Evolutionary conservation across 2,329 filamentous ascomycete species (phyloP), one percentile per base, ranked within the genome.

Genomic region (Cordyceps farinosa): DNA sequence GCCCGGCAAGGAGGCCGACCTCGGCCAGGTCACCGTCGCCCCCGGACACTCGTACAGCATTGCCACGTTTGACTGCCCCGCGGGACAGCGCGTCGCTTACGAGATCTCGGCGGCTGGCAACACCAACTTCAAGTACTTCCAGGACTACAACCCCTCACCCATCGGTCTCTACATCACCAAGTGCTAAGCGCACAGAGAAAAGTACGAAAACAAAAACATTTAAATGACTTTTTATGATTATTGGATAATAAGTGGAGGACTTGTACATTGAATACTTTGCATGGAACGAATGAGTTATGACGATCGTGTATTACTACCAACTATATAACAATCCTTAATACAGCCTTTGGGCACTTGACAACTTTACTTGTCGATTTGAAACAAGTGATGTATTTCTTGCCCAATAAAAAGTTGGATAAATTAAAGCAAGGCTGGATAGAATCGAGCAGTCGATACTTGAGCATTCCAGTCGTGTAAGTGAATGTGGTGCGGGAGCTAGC

Each of bases 51-150:
- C 79, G 34, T 85, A 84, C 65, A 74, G 78, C 48, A 77, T 89
- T 55, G 74, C 77, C 8, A 82, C 77, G 9, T 85, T 85, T 69
- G 69, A 74, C 15, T 89, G 87, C 69, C 79, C 81, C 0, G 82
- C 79, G 53, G 84, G 83, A 2, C 59, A 82, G 71, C 76, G 76
- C 22, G 72, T 88, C 22, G 75, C 74, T 2, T 84, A 81, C 67
- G 76, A 84, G 75, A 78, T 89, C 68, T 79, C 75, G 53, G 65
- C 58, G 30, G 75, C 75, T 6, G 82, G 80, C 3, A 76, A 75
- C 66, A 85, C 85, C 45, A 70, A 77, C 54, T 72, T 90, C 45
- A 74, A 82, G 62, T 90, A 82, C 74, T 88, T 89, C 76, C 80
- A 90, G 75, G 85, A 90, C 70, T 87, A 77, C 67, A 87, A 87